Base-by-base conservation (phyloP, 768 basidiomycete species). In the Asterophora parasitica region DNA sequence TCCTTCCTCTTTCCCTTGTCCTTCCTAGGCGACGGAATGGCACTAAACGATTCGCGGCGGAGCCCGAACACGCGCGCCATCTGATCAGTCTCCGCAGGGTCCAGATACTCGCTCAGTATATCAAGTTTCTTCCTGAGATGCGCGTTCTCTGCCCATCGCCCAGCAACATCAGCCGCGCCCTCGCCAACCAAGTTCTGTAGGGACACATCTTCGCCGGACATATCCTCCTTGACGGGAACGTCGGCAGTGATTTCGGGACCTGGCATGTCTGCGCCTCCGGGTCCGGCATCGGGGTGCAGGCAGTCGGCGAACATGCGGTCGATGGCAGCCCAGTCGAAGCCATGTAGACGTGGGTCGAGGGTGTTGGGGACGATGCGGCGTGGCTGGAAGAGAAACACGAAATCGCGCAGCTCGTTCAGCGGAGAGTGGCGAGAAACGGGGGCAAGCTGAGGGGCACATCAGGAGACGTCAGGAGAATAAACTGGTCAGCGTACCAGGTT, bases 341-440 rank as follows among this genome's bases (percentile, higher is more conserved):
- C 55, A 59, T 62, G 46, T 70, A 77, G 33, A 52, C 66, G 46
- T 59, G 81, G 60, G 68, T 77, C 54, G 74, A 81, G 68, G 0
- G 89, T 88, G 58, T 94, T 95, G 0, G 94, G 95, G 2, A 91
- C 76, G 1, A 98, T 65, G 3, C 78, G 73, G 33, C 68, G 73
- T 0, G 95, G 95, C 15, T 77, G 77, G 66, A 99, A 96, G 13
- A 95, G 74, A 0, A 76, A 68, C 19, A 96, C 90, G 44, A 99
- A 85, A 1, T 71, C 66, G 50, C 83, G 81, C 0, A 99, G 76
- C 60, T 98, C 95, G 0, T 89, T 88, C 4, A 96, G 77, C 0
- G 88, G 76, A 0, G 92, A 95, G 60, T 98, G 95, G 2, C 95
- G 81, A 7, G 82, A 81, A 4, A 98, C 73, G 0, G 92, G 92